These are phyloP conservation scores for Moesziomyces parantarcticus DNA, from an alignment of 1,284 basidiomycete species.

Conservation along the genomic window DNA sequence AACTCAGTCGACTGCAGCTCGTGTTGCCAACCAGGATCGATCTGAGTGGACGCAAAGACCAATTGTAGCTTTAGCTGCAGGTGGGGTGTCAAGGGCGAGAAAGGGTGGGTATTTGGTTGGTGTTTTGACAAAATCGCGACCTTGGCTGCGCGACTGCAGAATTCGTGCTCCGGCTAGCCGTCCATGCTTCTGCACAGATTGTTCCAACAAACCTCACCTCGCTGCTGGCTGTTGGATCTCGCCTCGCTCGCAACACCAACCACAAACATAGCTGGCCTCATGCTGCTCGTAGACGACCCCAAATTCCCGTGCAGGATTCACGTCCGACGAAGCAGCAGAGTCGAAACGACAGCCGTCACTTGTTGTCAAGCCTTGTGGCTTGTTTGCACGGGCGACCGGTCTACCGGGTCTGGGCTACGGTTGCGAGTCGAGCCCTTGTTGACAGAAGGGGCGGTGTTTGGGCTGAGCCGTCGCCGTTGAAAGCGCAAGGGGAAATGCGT, in stretches of 20 bases:
- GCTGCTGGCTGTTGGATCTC: conserved; percentile 1
- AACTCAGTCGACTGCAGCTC: neutral
- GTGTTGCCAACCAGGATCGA: neutral
- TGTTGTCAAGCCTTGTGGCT: too few relatives aligned
- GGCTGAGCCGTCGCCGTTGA: conserved; percentile 6
- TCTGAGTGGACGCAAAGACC: neutral
- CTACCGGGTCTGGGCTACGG: too few relatives aligned
- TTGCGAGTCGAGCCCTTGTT: neutral
- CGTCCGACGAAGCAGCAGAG: neutral
- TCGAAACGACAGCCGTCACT: too few relatives aligned
- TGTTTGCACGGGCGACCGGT: too few relatives aligned
- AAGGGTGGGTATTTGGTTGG: conserved; percentile 6
- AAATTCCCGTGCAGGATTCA: neutral
- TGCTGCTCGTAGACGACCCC: neutral
- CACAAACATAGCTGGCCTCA: neutral
- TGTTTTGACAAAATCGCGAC: conserved; percentile 3
- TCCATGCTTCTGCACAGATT: conserved; percentile 21
- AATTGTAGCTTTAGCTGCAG: too few relatives aligned
- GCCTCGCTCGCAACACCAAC: neutral
- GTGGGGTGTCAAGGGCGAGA: too few relatives aligned
- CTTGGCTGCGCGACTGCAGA: conserved; percentile 4
- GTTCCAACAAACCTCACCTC: conserved; percentile 14
- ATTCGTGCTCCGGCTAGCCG: conserved; percentile 19
- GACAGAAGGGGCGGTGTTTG: neutral
- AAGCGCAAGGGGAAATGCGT: conserved; percentile 19